Percentiles rank a stretch among this genome's conserved stretches.
These are phyloP conservation scores for Scenedesmus sp. DNA, from an alignment of 163 green algal species.

Conservation along the genomic window DNA sequence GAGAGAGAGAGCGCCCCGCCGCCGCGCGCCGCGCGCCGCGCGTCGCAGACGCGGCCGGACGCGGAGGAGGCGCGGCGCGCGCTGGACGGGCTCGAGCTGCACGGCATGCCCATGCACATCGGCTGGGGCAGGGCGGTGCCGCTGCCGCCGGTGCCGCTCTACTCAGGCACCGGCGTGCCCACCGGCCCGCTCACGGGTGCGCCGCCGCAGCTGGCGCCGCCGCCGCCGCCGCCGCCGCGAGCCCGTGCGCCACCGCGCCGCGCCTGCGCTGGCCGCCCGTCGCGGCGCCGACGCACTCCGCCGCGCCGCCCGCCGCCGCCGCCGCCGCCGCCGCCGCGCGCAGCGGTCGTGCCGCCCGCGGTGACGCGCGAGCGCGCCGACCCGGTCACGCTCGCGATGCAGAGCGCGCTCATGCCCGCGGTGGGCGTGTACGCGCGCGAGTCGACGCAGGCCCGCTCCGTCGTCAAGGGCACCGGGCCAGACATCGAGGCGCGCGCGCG, in stretches of 20 bases:
- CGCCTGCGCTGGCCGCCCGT: too few species aligned
- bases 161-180: slow-evolving; percentile 25
- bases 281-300: too few species aligned
- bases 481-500: slow-evolving; percentile 58
- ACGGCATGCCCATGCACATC: slow-evolving; percentile 80
- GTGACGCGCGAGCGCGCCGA: slow-evolving; percentile 38
- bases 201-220: background rate
- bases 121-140: slow-evolving; percentile 88
- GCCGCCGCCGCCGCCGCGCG: background rate
- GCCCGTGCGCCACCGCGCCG: background rate
- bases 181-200: slow-evolving; percentile 38
- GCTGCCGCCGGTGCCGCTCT: slow-evolving; percentile 79
- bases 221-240: background rate
- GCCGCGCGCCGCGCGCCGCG: background rate
- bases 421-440: slow-evolving; percentile 43
- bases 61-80: slow-evolving; percentile 79
- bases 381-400: slow-evolving; percentile 32
- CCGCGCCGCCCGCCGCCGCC: background rate
- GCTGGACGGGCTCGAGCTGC: slow-evolving; percentile 82
- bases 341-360: slow-evolving; percentile 33
- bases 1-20: too few species aligned
- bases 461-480: slow-evolving; percentile 40
- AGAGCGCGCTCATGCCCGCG: slow-evolving; percentile 33
- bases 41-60: slow-evolving; percentile 70
- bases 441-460: slow-evolving; percentile 32